Conservation (phyloP, 2,329 filamentous ascomycete species). For the Tympanopsis confertula region DNA sequence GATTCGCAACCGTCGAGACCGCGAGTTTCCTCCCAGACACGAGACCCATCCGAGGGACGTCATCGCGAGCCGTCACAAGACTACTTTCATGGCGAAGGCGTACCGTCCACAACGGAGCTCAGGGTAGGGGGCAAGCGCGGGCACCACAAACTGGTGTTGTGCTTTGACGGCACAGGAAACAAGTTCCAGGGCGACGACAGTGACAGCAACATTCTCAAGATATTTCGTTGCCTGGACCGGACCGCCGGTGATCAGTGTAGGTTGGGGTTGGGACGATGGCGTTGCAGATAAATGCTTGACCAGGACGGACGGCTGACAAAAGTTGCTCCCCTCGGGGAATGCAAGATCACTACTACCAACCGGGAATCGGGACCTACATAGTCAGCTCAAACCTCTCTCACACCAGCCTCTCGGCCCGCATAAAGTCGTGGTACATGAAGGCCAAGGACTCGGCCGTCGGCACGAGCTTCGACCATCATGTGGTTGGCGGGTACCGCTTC, state of each 20-base stretch:
- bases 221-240: slow-evolving; percentile 59
- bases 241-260: slow-evolving; percentile 46
- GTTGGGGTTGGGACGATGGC: slow-evolving; percentile 6
- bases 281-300: too few species aligned
- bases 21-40: too few species aligned
- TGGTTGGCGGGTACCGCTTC: slow-evolving; percentile 73
- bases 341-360: slow-evolving; percentile 48
- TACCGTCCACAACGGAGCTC: too few species aligned
- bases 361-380: slow-evolving; percentile 65
- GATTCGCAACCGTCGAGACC: too few species aligned
- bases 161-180: slow-evolving; percentile 54
- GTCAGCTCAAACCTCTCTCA: slow-evolving; percentile 46
- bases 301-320: too few species aligned
- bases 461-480: slow-evolving; percentile 70
- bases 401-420: slow-evolving; percentile 39
- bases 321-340: slow-evolving; percentile 17
- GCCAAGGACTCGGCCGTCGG: slow-evolving; percentile 72
- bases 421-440: slow-evolving; percentile 59
- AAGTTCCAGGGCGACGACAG: slow-evolving; percentile 52
- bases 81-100: background rate
- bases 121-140: too few species aligned
- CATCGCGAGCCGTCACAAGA: background rate
- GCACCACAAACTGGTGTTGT: slow-evolving; percentile 40
- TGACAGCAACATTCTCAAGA: slow-evolving; percentile 58
- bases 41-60: background rate